Evolutionary conservation across 768 basidiomycete species (phyloP), one percentile per base, ranked within the genome.

Genomic region (Russula emetica): DNA sequence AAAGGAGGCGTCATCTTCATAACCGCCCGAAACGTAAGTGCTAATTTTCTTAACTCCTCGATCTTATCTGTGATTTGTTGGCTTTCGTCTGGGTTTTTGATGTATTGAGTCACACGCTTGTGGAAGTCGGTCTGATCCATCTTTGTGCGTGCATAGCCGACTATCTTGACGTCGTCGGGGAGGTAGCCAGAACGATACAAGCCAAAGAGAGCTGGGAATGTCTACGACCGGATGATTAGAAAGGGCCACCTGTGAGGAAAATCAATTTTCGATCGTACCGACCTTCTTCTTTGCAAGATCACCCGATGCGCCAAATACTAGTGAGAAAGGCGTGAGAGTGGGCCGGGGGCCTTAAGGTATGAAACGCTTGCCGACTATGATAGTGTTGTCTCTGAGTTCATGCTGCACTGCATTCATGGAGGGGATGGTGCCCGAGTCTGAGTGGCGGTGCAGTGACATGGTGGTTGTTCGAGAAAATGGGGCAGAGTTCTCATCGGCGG

Each of bases 241-340:
- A 34, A 54, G 0, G 52, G 50, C 22, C 58, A 58, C 1, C 32
- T 22, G 9, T 22, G 26, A 10, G 49, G 9, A 18, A 11, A 28
- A 30, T n/a, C 14, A n/a, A n/a, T 28, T 26, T 28, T 55, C 55
- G 55, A 52, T 49, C 36, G 47, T 57, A 60, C 73, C 54, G 55
- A 85, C 94, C 85, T 99, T 99, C 80, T 99, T 99, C 88, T 97
- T 96, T 67, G 96, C 96, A 52, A 99, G 82, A 80, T 99, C 96
- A 45, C 96, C 96, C 61, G 93, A 95, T 3, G 96, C 96, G 61
- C 96, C 96, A 65, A 95, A 85, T 59, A 98, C 95, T 94, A 72
- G 11, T 60, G 44, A 7, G 51, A 13, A 1, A 42, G 42, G 54
- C 44, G 59, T 40, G 18, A 60, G 34, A 14, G 63, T 57, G 51